Base-by-base conservation (phyloP, 306 rosid genomes). In the Sindora glabra region DNA sequence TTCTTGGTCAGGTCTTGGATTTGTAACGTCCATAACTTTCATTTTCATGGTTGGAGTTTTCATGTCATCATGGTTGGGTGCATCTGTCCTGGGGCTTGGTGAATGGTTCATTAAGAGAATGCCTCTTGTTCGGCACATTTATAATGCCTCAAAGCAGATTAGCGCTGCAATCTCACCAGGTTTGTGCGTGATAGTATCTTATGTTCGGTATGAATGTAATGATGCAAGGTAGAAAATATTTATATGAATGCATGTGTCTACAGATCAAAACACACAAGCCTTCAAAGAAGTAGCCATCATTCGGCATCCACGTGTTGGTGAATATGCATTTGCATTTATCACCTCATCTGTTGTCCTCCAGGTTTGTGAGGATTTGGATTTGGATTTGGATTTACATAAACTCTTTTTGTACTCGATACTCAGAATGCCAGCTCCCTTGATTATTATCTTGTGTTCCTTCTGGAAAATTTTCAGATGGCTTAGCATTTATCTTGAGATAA, bases 21-120 rank as follows among this genome's bases (percentile, higher is more conserved):
- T 89, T 51, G 71, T 86, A 58, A 89, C 96, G 72, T 89, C 96
- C 59, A 80, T 89, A 53, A 77, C 86, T 8, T 89, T 89, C 79
- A 86, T 89, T 79, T 89, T 89, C 83, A 29, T 89, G 78, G 81
- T 89, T 9, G 96, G 96, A 78, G 91, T 89, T 66, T 83, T 89
- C 83, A 89, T 89, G 96, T 89, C 96, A 59, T 89, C 96, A 39
- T 89, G 96, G 96, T 66, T 89, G 90, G 96, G 96, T 56, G 81
- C 96, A 55, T 89, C 96, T 77, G 95, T 89, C 61, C 68, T 89
- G 66, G 79, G 81, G 48, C 96, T 89, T 64, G 96, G 96, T 29
- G 96, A 89, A 82, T 89, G 96, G 96, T 83, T 86, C 63, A 89
- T 89, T 69, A 89, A 89, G 78, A 74, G 83, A 75, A 89, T 89